Evolutionary conservation across 2,329 filamentous ascomycete species (phyloP).

Genomic region (Pseudogymnoascus sp.): DNA sequence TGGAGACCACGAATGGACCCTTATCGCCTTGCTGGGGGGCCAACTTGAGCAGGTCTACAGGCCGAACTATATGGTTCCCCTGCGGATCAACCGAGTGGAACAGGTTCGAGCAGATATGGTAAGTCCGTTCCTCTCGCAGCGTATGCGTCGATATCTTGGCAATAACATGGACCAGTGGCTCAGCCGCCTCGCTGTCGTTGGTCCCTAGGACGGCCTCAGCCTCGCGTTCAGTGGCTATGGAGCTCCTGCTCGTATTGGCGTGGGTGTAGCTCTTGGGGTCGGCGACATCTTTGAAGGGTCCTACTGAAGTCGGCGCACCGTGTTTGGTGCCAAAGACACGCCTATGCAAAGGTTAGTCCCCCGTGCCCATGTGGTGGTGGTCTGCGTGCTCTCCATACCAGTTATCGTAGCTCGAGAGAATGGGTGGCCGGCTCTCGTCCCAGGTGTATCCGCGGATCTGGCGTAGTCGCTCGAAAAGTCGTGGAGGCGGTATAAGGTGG

Average conservation of each 20-base stretch:
- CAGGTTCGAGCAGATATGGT: conserved; percentile 69
- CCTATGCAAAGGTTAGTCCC: conserved; percentile 32
- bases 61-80: conserved; percentile 68
- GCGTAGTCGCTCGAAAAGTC: conserved; percentile 63
- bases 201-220: background rate
- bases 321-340: conserved; percentile 55
- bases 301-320: conserved; percentile 29
- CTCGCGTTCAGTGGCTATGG: background rate
- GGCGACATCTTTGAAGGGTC: conserved; percentile 24
- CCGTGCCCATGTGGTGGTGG: background rate
- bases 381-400: conserved; percentile 47
- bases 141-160: conserved; percentile 77
- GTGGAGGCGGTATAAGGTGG: conserved; percentile 51
- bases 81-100: conserved; percentile 62
- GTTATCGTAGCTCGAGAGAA: conserved; percentile 73
- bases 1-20: conserved; percentile 63
- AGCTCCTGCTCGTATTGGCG: background rate
- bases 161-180: conserved; percentile 45
- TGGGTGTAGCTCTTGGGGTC: conserved; percentile 9
- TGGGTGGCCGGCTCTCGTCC: conserved; percentile 54
- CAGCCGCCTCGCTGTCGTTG: conserved; percentile 14
- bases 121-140: conserved; percentile 77
- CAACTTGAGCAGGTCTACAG: conserved; percentile 70
- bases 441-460: conserved; percentile 69
- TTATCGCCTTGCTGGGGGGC: conserved; percentile 60